phyloP scores from a whole-genome alignment of 768 basidiomycete genomes.

The Trametes elegans region DNA sequence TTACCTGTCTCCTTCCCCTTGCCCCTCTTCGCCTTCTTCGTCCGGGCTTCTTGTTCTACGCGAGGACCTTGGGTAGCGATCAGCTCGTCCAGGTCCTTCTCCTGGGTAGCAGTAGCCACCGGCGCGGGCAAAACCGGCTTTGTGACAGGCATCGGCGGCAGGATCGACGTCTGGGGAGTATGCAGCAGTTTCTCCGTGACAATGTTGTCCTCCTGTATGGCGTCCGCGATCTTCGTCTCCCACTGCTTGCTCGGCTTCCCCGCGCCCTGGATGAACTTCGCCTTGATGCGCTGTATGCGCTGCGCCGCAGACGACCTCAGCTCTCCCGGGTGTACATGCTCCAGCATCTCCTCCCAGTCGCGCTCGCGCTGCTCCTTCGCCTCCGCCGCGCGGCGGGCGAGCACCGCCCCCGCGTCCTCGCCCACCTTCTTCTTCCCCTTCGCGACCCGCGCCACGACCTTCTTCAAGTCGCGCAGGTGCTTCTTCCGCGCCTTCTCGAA shows the following conservation, averaged over 20 bases:
- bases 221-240: slow-evolving; percentile 58
- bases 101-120: slow-evolving; percentile 40
- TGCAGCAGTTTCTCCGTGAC: slow-evolving; percentile 45
- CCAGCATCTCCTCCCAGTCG: slow-evolving; percentile 64
- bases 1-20: slow-evolving; percentile 36
- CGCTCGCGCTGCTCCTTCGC: slow-evolving; percentile 55
- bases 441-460: slow-evolving; percentile 30
- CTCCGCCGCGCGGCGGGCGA: slow-evolving; percentile 66
- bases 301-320: slow-evolving; percentile 46
- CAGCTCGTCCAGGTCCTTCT: slow-evolving; percentile 50
- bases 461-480: slow-evolving; percentile 42
- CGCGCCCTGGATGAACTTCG: slow-evolving; percentile 57
- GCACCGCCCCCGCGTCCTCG: slow-evolving; percentile 40
- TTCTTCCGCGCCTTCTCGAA: slow-evolving; percentile 41
- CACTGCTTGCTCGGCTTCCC: slow-evolving; percentile 52
- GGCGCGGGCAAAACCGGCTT: slow-evolving; percentile 35
- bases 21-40: slow-evolving; percentile 31
- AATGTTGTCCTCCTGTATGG: slow-evolving; percentile 54
- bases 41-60: slow-evolving; percentile 25
- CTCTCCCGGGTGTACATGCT: slow-evolving; percentile 51
- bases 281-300: slow-evolving; percentile 54
- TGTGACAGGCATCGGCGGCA: slow-evolving; percentile 5
- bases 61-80: slow-evolving; percentile 53
- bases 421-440: slow-evolving; percentile 15
- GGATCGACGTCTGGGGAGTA: slow-evolving; percentile 26